Percentiles rank a stretch among this genome's conserved stretches.
Conservation (phyloP, 441 rosid genomes). For the Syzygium malaccense region DNA sequence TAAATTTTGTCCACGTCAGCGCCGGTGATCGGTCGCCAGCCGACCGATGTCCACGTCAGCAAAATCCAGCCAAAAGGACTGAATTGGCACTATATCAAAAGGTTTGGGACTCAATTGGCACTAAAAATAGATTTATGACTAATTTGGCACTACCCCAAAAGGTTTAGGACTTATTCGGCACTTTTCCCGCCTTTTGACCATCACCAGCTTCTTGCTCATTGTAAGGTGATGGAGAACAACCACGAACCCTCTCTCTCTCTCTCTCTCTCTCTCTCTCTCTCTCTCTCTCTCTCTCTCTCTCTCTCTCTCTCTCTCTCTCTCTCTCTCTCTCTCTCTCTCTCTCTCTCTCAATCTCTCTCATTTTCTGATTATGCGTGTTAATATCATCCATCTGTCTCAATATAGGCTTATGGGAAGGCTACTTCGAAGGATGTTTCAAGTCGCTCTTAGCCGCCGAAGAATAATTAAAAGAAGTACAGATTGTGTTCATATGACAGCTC, state of each 20-base stretch:
- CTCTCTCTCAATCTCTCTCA: background rate
- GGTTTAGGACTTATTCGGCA: too few species aligned
- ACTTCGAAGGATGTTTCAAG: background rate
- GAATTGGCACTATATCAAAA: too few species aligned
- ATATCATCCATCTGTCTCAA: too few species aligned
- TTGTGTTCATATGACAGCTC: background rate
- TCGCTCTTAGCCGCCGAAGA: background rate
- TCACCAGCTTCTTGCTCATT: background rate
- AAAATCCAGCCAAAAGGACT: too few species aligned
- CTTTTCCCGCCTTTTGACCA: background rate
- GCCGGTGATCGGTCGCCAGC: too few species aligned
- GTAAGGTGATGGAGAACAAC: background rate
- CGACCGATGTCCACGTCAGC: too few species aligned
- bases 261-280: background rate
- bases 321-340: background rate
- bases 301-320: background rate
- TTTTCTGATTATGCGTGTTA: background rate
- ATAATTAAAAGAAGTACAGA: background rate
- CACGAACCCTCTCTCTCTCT: background rate
- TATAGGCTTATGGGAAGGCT: background rate
- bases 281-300: background rate
- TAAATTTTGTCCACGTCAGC: too few species aligned
- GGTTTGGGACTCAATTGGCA: too few species aligned
- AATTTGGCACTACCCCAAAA: too few species aligned
- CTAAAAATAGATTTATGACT: too few species aligned